Conservation (phyloP, 1,284 basidiomycete genomes). For the Marasmius tenuissimus region DNA sequence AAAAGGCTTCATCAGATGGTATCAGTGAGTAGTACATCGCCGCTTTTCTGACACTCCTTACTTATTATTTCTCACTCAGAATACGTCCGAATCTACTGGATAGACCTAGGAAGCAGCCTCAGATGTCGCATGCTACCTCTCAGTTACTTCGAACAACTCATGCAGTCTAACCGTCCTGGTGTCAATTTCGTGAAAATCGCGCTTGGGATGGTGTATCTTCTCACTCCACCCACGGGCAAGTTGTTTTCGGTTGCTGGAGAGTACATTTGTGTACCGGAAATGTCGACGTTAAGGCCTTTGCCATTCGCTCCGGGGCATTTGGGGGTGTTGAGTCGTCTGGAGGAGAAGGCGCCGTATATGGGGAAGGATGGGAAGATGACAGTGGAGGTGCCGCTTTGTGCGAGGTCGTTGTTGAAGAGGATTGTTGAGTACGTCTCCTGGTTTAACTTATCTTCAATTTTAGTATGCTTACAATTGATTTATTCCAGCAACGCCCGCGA, state of each 20-base stretch:
- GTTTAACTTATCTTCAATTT: conserved; percentile 1
- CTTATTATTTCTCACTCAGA: conserved; percentile 5
- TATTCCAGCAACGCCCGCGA: conserved; percentile 36
- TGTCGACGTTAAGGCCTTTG: conserved; percentile 16
- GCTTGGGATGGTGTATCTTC: conserved; percentile 20
- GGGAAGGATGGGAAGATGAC: conserved; percentile 1
- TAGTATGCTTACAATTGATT: not conserved
- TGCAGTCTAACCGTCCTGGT: conserved; percentile 20
- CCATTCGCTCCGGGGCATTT: conserved; percentile 19
- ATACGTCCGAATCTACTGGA: conserved; percentile 24
- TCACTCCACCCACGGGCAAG: conserved; percentile 4
- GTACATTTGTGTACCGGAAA: conserved; percentile 18
- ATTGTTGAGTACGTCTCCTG: conserved; percentile 16
- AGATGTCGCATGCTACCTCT: conserved; percentile 21
- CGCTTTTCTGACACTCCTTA: not conserved
- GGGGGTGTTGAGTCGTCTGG: conserved; percentile 17
- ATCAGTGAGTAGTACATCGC: not conserved
- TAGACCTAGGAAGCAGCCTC: conserved; percentile 18
- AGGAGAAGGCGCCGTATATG: conserved; percentile 19
- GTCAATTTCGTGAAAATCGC: conserved; percentile 18
- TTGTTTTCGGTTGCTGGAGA: conserved; percentile 19
- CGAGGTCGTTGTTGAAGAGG: conserved; percentile 17
- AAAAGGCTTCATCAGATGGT: not conserved
- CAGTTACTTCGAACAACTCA: conserved; percentile 18
- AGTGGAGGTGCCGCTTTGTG: conserved; percentile 17